phyloP scores from a whole-genome alignment of 345 rosid species.

The Corymbia maculata region DNA sequence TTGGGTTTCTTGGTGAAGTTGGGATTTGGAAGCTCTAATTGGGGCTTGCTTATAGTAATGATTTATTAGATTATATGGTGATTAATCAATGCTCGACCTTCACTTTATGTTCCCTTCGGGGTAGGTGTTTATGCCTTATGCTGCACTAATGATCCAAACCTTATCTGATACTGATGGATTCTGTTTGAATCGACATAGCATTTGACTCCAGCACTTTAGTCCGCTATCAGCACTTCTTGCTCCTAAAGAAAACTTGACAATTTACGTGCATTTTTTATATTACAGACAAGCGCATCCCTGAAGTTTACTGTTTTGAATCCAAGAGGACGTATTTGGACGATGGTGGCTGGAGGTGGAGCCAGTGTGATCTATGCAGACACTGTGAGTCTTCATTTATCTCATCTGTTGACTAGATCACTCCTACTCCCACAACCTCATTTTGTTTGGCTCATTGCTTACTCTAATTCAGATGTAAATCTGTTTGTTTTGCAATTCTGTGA shows the following conservation, averaged over 20 bases:
- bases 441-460: background rate
- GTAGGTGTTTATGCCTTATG: background rate
- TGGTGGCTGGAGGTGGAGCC: constrained; percentile 99
- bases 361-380: constrained; percentile 98
- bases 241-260: background rate
- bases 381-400: constrained; percentile 22
- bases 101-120: background rate
- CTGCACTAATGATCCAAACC: background rate
- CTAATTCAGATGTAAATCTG: background rate
- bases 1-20: background rate
- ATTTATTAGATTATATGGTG: no score
- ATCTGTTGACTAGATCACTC: background rate
- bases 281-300: constrained; percentile 93
- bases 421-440: background rate
- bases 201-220: background rate
- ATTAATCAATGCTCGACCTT: background rate
- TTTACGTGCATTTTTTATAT: background rate
- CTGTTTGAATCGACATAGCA: background rate
- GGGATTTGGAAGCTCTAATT: background rate
- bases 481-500: background rate
- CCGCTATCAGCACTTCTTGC: background rate
- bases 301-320: constrained; percentile 93
- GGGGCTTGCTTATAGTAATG: background rate
- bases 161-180: background rate
- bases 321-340: constrained; percentile 96